These are phyloP conservation scores for Silene vulgaris DNA, from an alignment of 179 eudicot genomes.

Conservation along the genomic window DNA sequence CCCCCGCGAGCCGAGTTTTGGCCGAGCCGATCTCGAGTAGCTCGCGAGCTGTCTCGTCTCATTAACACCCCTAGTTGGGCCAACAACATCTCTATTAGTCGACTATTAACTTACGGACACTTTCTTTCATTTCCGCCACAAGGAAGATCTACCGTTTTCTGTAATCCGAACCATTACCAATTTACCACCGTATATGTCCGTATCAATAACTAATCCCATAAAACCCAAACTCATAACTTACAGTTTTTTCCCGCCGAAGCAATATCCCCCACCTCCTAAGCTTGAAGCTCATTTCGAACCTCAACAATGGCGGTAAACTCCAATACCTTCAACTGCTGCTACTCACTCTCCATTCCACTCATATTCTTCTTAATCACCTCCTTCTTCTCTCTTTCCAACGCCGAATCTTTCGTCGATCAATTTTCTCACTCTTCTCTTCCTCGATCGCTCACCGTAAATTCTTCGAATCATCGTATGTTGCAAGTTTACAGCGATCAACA, in stretches of 20 bases:
- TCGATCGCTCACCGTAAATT: neutral
- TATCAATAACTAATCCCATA: too few relatives aligned
- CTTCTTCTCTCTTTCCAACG: neutral
- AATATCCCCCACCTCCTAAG: neutral
- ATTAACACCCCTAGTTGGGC: too few relatives aligned
- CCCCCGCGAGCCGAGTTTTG: too few relatives aligned
- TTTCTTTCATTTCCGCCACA: too few relatives aligned
- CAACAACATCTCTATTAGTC: too few relatives aligned
- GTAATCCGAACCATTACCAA: too few relatives aligned
- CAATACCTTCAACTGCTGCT: neutral
- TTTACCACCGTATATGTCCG: too few relatives aligned
- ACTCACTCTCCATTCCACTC: constrained; percentile 1
- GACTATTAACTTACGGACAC: too few relatives aligned
- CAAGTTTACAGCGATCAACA: constrained; percentile 2
- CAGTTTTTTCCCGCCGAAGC: neutral
- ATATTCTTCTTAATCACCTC: neutral
- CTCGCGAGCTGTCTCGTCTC: too few relatives aligned
- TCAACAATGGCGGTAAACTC: constrained; percentile 11
- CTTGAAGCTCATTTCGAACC: neutral
- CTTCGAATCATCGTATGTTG: constrained; percentile 10
- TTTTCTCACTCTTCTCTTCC: neutral
- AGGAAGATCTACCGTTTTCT: too few relatives aligned
- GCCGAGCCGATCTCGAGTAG: too few relatives aligned
- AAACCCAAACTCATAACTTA: too few relatives aligned
- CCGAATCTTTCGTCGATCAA: neutral